phyloP scores from a whole-genome alignment of 176 grass and related monocot genomes.

The Juncus inflexus region DNA sequence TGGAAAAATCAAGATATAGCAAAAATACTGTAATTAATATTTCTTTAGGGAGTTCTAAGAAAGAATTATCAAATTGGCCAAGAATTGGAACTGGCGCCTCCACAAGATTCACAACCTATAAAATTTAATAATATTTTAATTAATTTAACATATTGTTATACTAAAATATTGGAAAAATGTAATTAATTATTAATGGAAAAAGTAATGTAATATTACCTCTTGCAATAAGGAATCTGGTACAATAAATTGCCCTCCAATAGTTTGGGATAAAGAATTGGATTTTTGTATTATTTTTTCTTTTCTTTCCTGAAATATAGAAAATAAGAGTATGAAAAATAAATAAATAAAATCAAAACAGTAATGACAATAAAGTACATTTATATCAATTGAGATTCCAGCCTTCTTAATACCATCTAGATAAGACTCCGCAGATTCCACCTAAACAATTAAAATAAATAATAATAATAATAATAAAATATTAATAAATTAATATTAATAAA shows the following conservation, averaged over 20 bases:
- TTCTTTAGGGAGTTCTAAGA: constrained; percentile 93
- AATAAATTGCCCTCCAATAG: constrained; percentile 51
- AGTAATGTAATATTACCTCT: constrained; percentile 52
- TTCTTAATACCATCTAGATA: constrained; percentile 59
- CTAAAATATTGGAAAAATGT: too few species aligned
- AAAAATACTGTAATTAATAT: constrained; percentile 81
- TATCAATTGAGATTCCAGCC: constrained; percentile 77
- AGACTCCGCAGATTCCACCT: constrained; percentile 85
- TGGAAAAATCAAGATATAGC: constrained; percentile 4
- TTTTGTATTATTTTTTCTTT: constrained; percentile 54
- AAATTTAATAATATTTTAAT: constrained; percentile 11
- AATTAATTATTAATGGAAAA: constrained; percentile 14
- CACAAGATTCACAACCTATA: constrained; percentile 85
- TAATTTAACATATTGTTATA: not conserved
- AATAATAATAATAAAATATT: constrained; percentile 6
- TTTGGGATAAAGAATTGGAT: constrained; percentile 52
- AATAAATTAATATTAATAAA: constrained; percentile 1
- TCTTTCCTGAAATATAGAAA: constrained; percentile 42
- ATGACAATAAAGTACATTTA: constrained; percentile 43
- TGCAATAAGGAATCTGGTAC: constrained; percentile 59
- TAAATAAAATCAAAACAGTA: not conserved
- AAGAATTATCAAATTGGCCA: constrained; percentile 72
- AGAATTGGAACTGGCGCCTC: constrained; percentile 82
- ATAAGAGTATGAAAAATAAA: constrained; percentile 11
- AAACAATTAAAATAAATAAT: constrained; percentile 24